These are phyloP conservation scores for Pythium myriotylum DNA, from an alignment of 352 stramenopile species.

Conservation along the genomic window DNA sequence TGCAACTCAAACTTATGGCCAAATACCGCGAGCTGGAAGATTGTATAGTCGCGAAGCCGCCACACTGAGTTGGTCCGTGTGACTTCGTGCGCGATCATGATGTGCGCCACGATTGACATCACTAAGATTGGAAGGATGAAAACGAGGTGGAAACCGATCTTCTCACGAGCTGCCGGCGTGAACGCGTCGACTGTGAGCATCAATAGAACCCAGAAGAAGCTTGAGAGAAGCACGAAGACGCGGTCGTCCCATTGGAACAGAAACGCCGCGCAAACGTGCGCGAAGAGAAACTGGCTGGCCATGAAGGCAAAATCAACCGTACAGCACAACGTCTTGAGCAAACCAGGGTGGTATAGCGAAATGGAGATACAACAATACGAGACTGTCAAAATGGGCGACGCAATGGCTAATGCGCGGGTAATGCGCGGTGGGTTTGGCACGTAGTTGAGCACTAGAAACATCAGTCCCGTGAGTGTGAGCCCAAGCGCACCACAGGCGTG, in stretches of 20 bases:
- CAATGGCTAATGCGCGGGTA: background rate
- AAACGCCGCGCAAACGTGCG: slow-evolving; percentile 14
- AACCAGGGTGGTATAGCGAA: slow-evolving; percentile 16
- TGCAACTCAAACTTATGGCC: slow-evolving; percentile 14
- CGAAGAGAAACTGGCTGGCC: slow-evolving; percentile 16
- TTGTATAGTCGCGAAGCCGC: slow-evolving; percentile 10
- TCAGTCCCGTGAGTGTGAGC: slow-evolving; percentile 4
- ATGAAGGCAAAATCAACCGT: slow-evolving; percentile 27
- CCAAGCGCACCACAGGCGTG: slow-evolving; percentile 3
- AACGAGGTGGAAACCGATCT: slow-evolving; percentile 14
- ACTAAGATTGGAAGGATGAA: slow-evolving; percentile 11
- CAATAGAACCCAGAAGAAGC: slow-evolving; percentile 16
- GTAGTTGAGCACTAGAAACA: slow-evolving; percentile 23
- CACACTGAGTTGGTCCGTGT: background rate
- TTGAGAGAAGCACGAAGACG: slow-evolving; percentile 1
- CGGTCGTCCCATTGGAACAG: slow-evolving; percentile 23
- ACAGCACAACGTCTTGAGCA: slow-evolving; percentile 17
- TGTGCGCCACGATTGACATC: slow-evolving; percentile 7
- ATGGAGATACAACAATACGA: slow-evolving; percentile 12
- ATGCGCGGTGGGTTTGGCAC: background rate
- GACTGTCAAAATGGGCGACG: background rate
- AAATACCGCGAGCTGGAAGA: background rate
- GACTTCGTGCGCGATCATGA: slow-evolving; percentile 9
- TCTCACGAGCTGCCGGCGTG: slow-evolving; percentile 13
- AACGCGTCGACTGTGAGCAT: slow-evolving; percentile 25